A percentile compares a stretch with the other conserved stretches of the same genome.
phyloP scores from a whole-genome alignment of 805 yeast species.

The Huiozyma sinensis region DNA sequence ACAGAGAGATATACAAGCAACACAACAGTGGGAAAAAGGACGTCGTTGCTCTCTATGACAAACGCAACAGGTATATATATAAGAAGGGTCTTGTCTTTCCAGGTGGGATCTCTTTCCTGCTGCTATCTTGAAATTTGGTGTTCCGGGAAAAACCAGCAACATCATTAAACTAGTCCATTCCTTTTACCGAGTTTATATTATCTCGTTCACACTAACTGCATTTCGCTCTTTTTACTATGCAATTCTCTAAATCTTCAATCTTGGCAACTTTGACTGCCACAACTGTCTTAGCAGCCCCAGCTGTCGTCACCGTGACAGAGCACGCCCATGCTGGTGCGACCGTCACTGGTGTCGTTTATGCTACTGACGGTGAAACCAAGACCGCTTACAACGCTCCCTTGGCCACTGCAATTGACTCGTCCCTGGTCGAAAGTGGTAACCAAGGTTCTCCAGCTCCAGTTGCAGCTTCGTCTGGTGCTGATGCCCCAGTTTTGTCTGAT shows the following conservation, averaged over 20 bases:
- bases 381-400: constrained; percentile 13
- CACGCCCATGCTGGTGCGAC: constrained; percentile 19
- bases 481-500: background rate
- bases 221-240: constrained; percentile 1
- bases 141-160: too few species aligned
- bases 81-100: too few species aligned
- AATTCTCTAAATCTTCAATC: constrained; percentile 6
- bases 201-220: background rate
- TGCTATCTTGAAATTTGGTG: too few species aligned
- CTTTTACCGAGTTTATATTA: too few species aligned
- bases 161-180: too few species aligned
- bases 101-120: too few species aligned
- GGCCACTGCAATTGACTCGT: background rate
- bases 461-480: background rate
- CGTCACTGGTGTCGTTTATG: constrained; percentile 21
- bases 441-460: background rate
- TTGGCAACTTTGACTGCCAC: constrained; percentile 7
- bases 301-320: constrained; percentile 23
- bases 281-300: constrained; percentile 19
- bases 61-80: too few species aligned
- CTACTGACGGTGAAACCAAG: constrained; percentile 16
- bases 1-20: too few species aligned
- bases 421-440: background rate
- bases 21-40: too few species aligned
- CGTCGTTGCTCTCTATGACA: too few species aligned